Percentiles rank a stretch among this genome's conserved stretches.
phyloP scores from a whole-genome alignment of 352 stramenopile species.

The Phytophthora hybrid region DNA sequence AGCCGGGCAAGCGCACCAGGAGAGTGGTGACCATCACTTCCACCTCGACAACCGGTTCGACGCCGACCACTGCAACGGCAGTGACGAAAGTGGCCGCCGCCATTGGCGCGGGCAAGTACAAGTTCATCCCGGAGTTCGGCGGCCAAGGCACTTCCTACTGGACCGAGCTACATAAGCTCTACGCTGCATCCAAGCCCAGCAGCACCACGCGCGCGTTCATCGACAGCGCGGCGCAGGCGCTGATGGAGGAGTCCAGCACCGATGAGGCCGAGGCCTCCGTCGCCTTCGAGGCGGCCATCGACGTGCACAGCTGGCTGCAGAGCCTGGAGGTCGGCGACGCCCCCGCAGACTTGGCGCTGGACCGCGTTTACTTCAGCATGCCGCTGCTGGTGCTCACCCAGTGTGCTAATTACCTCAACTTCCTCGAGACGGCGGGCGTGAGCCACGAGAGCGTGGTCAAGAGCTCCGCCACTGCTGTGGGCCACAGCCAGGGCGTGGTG shows the following conservation, averaged over 20 bases:
- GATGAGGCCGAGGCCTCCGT: slow-evolving; percentile 49
- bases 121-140: slow-evolving; percentile 68
- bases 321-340: slow-evolving; percentile 30
- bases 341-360: slow-evolving; percentile 18
- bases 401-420: slow-evolving; percentile 81
- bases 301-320: slow-evolving; percentile 68
- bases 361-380: slow-evolving; percentile 80
- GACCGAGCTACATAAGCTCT: slow-evolving; percentile 64
- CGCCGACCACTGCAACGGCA: background rate
- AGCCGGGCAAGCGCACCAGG: slow-evolving; percentile 4
- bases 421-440: too few relatives aligned
- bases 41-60: background rate
- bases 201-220: slow-evolving; percentile 59
- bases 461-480: too few relatives aligned
- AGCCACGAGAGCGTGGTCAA: too few relatives aligned
- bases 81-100: background rate
- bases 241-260: slow-evolving; percentile 59
- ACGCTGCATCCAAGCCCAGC: slow-evolving; percentile 42
- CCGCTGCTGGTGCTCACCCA: slow-evolving; percentile 81
- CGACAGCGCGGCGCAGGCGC: slow-evolving; percentile 47
- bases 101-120: slow-evolving; percentile 27
- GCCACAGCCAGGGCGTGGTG: too few relatives aligned
- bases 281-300: slow-evolving; percentile 57
- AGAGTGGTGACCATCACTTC: slow-evolving; percentile 4
- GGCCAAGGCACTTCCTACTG: slow-evolving; percentile 79